Base-by-base conservation (phyloP, 139 green algal genomes). In the Coelastrella sp. region DNA sequence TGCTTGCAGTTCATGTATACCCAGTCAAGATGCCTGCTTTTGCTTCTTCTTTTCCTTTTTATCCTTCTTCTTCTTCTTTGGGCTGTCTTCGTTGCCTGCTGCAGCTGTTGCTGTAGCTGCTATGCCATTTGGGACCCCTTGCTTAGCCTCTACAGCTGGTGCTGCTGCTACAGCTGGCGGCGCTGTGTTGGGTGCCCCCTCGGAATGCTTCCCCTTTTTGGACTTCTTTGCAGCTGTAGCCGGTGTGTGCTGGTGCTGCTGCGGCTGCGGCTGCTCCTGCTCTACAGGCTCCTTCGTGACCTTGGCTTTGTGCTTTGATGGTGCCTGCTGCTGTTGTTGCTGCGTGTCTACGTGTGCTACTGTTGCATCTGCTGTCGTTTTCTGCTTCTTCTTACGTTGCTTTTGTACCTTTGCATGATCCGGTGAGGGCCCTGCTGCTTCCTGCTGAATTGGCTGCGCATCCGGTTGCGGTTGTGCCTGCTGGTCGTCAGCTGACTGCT, bases 41-140 rank as follows among this genome's bases (percentile, higher is more conserved):
- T 22, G 10, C 78, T 75, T 6, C 22, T 74, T 75, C 81, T 74
- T 76, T 17, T 86, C 22, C 60, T 86, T 86, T 10, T 75, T 74
- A 4, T 86, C 56, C n/a, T 76, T 86, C 76, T 60, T 64, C 47
- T 59, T 22, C 10, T 59, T 58, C 7, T 59, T 76, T n/a, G 17
- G 6, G 60, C 13, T 77, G 60, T 73, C n/a, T 65, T 58, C n/a
- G 20, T 10, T 17, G 59, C 14, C 61, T 76, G 81, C 59, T 76
- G 60, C 61, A 22, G 81, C 22, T 77, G 60, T 11, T 75, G 81
- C 32, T 59, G 17, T 17, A 32, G 68, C 3, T 7, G 68, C 14
- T 22, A 22, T 17, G 5, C 14, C 17, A 22, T 76, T 22, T n/a
- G 68, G 68, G 7, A 22, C 68, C 17, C 5, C 17, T 32, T 32